Evolutionary conservation across 2,329 filamentous ascomycete genomes (phyloP), one percentile per base, ranked within the genome.

Genomic region (Juglanconis juglandina): DNA sequence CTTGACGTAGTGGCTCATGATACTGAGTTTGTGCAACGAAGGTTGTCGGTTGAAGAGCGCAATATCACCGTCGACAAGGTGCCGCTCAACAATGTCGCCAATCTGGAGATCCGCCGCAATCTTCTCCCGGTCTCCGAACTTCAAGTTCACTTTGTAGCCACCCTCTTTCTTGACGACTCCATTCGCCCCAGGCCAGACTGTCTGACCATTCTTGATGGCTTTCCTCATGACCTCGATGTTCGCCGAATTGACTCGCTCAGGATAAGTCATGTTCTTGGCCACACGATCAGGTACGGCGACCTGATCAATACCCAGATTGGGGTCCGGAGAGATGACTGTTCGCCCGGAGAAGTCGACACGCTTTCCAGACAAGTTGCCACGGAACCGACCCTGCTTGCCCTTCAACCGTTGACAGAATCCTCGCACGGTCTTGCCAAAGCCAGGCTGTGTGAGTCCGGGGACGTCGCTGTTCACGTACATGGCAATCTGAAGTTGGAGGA

Each of bases 401-500:
- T 99, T 99, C 52, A 99, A 76, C 14, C 95, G 87, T 75, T 98
- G 95, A 63, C 94, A 96, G 71, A 99, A 96, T 17, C 95, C 95
- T 68, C 95, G 86, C 68, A 95, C 96, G 1, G 90, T 85, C 73
- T 96, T 97, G 61, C 92, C 91, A 62, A 92, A 89, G 8, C 92
- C 91, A 11, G 88, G 88, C 68, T 96, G 92, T 67, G 93, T 88
- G n/a, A 99, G 82, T 34, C 94, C 94, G 0, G 95, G 95, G 2
- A 96, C 88, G 68, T 97, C 93, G 65, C 93, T 96, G 77, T 99
- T 98, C 73, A 99, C 94, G 72, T 99, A 98, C 82, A 98, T 92
- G 63, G 94, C 95, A 62, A 98, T 90, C 70, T 98, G 93, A 8
- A 96, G 83, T 70, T 98, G 94, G 63, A 99, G 79, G 69, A 94